Evolutionary conservation across 768 basidiomycete species (phyloP).

Genomic region (Lyophyllum decastes): DNA sequence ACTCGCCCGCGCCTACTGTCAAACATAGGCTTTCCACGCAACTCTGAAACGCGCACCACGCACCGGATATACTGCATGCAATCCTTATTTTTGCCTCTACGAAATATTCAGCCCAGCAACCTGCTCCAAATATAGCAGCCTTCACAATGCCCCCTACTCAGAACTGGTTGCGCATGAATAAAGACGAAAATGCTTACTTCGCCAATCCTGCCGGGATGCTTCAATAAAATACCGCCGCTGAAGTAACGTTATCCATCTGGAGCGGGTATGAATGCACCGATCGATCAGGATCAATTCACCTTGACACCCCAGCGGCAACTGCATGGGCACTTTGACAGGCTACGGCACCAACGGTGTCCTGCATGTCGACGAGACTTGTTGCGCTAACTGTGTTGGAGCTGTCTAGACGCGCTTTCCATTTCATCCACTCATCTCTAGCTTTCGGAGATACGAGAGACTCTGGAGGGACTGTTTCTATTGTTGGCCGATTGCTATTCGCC

Average conservation of each 20-base stretch:
- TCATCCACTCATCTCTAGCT: constrained; percentile 55
- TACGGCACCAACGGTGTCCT: constrained; percentile 86
- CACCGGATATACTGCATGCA: constrained; percentile 76
- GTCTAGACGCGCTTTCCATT: constrained; percentile 56
- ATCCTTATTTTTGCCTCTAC: constrained; percentile 32
- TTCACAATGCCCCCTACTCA: constrained; percentile 21
- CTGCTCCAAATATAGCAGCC: constrained; percentile 75
- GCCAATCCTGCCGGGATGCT: constrained; percentile 71
- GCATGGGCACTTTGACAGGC: constrained; percentile 46
- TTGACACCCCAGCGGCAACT: constrained; percentile 76
- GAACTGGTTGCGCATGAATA: neutral
- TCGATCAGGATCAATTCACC: constrained; percentile 35
- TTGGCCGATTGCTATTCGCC: constrained; percentile 10
- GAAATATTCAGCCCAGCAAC: constrained; percentile 67
- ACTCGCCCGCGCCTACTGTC: constrained; percentile 67
- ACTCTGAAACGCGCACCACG: neutral
- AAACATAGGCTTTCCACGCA: neutral
- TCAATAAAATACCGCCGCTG: constrained; percentile 82
- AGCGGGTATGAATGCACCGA: no score
- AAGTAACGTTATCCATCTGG: neutral
- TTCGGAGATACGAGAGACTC: constrained; percentile 50
- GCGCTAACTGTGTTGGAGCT: constrained; percentile 5
- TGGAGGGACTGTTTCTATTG: constrained; percentile 36
- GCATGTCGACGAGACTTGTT: constrained; percentile 37
- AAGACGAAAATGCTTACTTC: constrained; percentile 46